Conservation (phyloP, 306 rosid species). For the Alnus glutinosa region DNA sequence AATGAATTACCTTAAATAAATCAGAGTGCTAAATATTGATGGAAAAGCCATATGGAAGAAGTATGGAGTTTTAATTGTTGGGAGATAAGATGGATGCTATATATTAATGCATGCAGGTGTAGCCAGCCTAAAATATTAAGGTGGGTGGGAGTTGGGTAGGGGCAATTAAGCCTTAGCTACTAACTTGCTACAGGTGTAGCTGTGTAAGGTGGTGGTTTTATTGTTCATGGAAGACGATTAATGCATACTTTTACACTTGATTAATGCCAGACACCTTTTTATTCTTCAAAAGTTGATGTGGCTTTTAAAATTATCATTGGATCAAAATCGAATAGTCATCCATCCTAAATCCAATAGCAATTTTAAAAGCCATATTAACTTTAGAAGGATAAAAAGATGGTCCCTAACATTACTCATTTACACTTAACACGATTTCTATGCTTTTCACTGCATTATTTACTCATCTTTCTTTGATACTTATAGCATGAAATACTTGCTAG, state of each 20-base stretch:
- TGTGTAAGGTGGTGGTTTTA: constrained; percentile 18
- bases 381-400: too few species aligned
- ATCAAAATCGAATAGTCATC: too few species aligned
- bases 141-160: constrained; percentile 62
- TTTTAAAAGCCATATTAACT: too few species aligned
- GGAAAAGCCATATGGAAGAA: constrained; percentile 29
- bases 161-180: constrained; percentile 58
- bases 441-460: neutral
- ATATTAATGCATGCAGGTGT: constrained; percentile 72
- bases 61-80: constrained; percentile 41
- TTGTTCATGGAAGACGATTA: constrained; percentile 31
- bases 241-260: neutral
- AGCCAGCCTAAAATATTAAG: constrained; percentile 51
- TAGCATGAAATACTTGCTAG: neutral
- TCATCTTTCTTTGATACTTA: neutral
- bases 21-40: constrained; percentile 40
- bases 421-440: neutral
- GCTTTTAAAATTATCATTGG: too few species aligned
- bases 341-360: too few species aligned
- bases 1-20: constrained; percentile 29
- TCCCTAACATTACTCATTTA: neutral
- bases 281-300: too few species aligned
- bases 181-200: constrained; percentile 22
- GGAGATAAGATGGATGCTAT: constrained; percentile 51
- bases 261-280: too few species aligned